A percentile compares a stretch with the other conserved stretches of the same genome.
These are phyloP conservation scores for Chlamydomonas sphaeroides DNA, from an alignment of 139 green algal species.

Conservation along the genomic window DNA sequence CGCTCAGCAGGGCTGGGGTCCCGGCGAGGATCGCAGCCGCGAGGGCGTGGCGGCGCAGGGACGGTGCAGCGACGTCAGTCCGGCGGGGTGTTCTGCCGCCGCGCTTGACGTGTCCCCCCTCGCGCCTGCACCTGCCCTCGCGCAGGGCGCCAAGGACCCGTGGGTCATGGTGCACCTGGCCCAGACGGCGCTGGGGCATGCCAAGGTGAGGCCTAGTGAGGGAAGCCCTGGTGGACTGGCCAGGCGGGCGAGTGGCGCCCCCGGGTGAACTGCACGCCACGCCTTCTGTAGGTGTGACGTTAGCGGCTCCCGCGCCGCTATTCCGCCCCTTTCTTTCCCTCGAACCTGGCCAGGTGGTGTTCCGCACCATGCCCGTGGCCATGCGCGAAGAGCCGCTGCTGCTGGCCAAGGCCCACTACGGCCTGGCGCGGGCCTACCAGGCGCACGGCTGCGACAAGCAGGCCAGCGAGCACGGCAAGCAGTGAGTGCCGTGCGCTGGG, in stretches of 20 bases:
- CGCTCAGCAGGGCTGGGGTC: no score
- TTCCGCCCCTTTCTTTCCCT: no score
- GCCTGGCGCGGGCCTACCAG: constrained; percentile 34
- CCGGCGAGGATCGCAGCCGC: no score
- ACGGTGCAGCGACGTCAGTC: no score
- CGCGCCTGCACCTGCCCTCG: neutral
- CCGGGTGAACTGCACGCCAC: no score
- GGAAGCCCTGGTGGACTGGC: no score
- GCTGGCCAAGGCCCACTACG: constrained; percentile 27
- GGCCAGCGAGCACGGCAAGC: constrained; percentile 30
- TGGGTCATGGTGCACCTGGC: constrained; percentile 33
- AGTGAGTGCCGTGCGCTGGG: neutral
- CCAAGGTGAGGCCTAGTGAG: neutral
- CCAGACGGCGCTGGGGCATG: constrained; percentile 20
- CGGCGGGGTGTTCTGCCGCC: no score
- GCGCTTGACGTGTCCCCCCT: no score
- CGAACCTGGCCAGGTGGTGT: constrained; percentile 16
- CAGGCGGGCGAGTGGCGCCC: no score
- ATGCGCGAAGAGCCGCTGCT: constrained; percentile 31
- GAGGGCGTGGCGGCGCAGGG: no score
- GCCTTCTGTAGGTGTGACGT: no score
- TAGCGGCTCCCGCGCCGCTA: no score
- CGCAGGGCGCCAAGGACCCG: constrained; percentile 18
- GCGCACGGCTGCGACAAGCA: constrained; percentile 30
- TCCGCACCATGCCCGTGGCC: constrained; percentile 22